phyloP scores from a whole-genome alignment of 495 filamentous ascomycete species.

The Hypoxylon trugodes region DNA sequence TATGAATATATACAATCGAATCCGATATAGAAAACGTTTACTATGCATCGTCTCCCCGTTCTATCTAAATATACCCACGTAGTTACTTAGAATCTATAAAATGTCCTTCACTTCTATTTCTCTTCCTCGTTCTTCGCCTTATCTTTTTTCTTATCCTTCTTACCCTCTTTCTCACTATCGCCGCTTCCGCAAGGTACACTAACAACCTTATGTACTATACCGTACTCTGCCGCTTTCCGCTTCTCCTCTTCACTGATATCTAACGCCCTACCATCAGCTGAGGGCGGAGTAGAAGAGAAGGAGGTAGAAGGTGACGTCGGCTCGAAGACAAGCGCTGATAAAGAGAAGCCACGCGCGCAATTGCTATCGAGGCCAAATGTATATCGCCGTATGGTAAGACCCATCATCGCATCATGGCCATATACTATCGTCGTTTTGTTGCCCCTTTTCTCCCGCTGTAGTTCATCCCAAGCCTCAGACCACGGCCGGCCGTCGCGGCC shows the following conservation, averaged over 20 bases:
- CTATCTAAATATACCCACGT: background rate
- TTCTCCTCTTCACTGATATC: constrained; percentile 27
- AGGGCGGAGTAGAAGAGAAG: background rate
- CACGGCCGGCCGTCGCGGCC: constrained; percentile 67
- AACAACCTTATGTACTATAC: constrained; percentile 38
- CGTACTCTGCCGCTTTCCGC: constrained; percentile 21
- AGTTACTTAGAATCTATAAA: background rate
- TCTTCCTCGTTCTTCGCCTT: constrained; percentile 22
- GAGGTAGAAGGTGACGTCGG: constrained; percentile 7
- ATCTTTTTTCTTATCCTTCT: constrained; percentile 9
- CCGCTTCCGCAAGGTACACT: constrained; percentile 34
- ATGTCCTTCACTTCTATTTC: background rate
- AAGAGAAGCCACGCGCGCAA: constrained; percentile 74
- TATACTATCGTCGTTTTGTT: constrained; percentile 76
- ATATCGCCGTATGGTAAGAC: constrained; percentile 70
- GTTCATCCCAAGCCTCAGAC: constrained; percentile 65
- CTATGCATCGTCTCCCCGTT: constrained; percentile 29
- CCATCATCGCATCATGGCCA: constrained; percentile 82
- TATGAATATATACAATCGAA: background rate
- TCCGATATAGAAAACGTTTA: background rate
- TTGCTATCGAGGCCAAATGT: constrained; percentile 86
- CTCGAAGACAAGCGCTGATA: constrained; percentile 82
- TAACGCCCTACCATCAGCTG: constrained; percentile 16
- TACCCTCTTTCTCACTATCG: constrained; percentile 11
- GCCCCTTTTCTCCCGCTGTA: constrained; percentile 52